phyloP scores from a whole-genome alignment of 208 protist genomes.

The Wallacemonas rigidus region DNA sequence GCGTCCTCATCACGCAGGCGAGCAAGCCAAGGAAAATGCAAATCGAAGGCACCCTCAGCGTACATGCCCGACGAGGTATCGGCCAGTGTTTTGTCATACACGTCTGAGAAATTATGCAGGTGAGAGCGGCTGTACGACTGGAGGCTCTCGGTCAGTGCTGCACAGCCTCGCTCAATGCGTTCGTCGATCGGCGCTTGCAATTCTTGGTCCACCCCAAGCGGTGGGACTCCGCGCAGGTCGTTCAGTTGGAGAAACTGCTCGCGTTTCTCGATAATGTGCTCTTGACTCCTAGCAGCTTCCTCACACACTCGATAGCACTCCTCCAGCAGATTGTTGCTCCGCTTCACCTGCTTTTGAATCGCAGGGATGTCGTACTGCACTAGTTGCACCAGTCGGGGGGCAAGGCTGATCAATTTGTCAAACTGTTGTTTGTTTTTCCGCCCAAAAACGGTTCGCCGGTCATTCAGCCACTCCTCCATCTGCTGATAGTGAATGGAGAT shows the following conservation, averaged over 20 bases:
- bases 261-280: conserved; percentile 39
- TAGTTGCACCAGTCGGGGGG: conserved; percentile 55
- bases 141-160: conserved; percentile 29
- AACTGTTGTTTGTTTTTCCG: conserved; percentile 61
- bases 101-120: conserved; percentile 29
- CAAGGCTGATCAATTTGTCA: conserved; percentile 36
- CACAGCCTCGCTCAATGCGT: conserved; percentile 32
- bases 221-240: conserved; percentile 21
- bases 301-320: conserved; percentile 61
- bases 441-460: conserved; percentile 53
- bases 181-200: conserved; percentile 41
- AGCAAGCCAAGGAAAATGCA: conserved; percentile 68
- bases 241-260: conserved; percentile 39
- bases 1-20: conserved; percentile 28
- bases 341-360: conserved; percentile 58
- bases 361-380: conserved; percentile 78
- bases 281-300: conserved; percentile 39
- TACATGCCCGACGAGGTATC: conserved; percentile 38
- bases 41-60: conserved; percentile 33
- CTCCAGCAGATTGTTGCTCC: conserved; percentile 36
- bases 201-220: conserved; percentile 16
- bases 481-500: conserved; percentile 79
- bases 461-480: conserved; percentile 83
- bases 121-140: conserved; percentile 29
- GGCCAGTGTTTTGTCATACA: conserved; percentile 39